Conservation (phyloP, 306 rosid genomes). For the Alnus rubra region DNA sequence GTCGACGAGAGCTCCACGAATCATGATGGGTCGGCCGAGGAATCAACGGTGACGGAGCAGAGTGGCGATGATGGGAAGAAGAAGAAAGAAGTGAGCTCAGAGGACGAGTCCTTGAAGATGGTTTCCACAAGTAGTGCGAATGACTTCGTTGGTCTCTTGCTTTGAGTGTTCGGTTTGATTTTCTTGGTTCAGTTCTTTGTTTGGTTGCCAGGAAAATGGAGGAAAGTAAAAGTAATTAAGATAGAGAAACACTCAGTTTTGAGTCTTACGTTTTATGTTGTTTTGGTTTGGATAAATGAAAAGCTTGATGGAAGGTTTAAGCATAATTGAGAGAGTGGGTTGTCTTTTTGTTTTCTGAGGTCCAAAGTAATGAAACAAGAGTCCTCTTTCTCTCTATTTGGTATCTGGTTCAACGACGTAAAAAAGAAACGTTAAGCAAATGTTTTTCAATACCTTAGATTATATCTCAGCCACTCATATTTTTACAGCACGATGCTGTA, state of each 20-base stretch:
- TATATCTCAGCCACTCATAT: too few species aligned
- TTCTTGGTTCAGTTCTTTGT: conserved; percentile 18
- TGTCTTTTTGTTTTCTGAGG: background rate
- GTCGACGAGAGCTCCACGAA: conserved; percentile 41
- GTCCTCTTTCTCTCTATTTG: background rate
- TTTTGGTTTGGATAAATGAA: background rate
- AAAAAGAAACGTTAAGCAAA: too few species aligned
- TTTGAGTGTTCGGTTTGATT: conserved; percentile 10
- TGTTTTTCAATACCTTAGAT: too few species aligned
- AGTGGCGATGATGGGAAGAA: conserved; percentile 56
- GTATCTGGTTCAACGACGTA: too few species aligned
- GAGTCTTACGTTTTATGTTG: background rate
- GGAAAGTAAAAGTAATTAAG: background rate
- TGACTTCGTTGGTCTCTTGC: conserved; percentile 55
- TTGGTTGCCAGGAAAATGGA: background rate
- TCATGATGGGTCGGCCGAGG: conserved; percentile 60
- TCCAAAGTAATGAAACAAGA: background rate
- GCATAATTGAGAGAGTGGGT: background rate
- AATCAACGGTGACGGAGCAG: conserved; percentile 68
- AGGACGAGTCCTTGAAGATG: conserved; percentile 69
- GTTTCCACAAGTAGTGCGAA: conserved; percentile 52
- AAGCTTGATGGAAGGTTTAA: background rate
- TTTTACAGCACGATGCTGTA: too few species aligned
- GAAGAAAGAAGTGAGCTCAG: conserved; percentile 61
- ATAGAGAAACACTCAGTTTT: background rate